phyloP scores from a whole-genome alignment of 805 yeast genomes.

The Saccharomyces eubayanus region DNA sequence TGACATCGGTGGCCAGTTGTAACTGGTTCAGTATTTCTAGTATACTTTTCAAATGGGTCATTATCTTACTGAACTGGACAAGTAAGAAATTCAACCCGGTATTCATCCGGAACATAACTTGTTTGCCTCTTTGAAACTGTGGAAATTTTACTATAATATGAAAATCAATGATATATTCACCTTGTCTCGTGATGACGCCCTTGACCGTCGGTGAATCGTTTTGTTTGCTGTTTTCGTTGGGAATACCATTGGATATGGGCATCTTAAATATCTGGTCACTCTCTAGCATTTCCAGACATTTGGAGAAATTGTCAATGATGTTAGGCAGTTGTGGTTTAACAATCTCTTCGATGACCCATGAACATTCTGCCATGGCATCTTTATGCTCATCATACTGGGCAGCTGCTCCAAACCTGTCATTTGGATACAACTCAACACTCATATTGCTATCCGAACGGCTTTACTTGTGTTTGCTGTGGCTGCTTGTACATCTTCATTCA shows the following conservation, averaged over 20 bases:
- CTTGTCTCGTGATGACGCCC: slow-evolving; percentile 52
- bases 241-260: slow-evolving; percentile 36
- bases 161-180: slow-evolving; percentile 44
- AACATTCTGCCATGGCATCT: slow-evolving; percentile 25
- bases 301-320: slow-evolving; percentile 36
- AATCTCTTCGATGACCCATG: slow-evolving; percentile 42
- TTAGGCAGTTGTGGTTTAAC: slow-evolving; percentile 42
- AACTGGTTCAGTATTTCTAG: slow-evolving; percentile 36
- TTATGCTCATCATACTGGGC: slow-evolving; percentile 4
- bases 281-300: slow-evolving; percentile 35
- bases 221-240: slow-evolving; percentile 4
- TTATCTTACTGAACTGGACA: slow-evolving; percentile 15
- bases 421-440: slow-evolving; percentile 32
- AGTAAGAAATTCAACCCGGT: slow-evolving; percentile 38
- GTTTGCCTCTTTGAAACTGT: slow-evolving; percentile 35
- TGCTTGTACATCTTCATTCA: not conserved
- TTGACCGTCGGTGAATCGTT: slow-evolving; percentile 32
- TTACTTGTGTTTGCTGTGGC: not conserved
- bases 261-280: slow-evolving; percentile 41
- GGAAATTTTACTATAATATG: slow-evolving; percentile 33
- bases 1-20: slow-evolving; percentile 33
- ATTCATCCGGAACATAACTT: slow-evolving; percentile 33
- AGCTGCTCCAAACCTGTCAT: slow-evolving; percentile 18
- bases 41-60: slow-evolving; percentile 5
- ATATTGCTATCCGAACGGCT: slow-evolving; percentile 6